Evolutionary conservation across 495 filamentous ascomycete genomes (phyloP), one percentile per base, ranked within the genome.

Genomic region (Neohortaea acidophila): DNA sequence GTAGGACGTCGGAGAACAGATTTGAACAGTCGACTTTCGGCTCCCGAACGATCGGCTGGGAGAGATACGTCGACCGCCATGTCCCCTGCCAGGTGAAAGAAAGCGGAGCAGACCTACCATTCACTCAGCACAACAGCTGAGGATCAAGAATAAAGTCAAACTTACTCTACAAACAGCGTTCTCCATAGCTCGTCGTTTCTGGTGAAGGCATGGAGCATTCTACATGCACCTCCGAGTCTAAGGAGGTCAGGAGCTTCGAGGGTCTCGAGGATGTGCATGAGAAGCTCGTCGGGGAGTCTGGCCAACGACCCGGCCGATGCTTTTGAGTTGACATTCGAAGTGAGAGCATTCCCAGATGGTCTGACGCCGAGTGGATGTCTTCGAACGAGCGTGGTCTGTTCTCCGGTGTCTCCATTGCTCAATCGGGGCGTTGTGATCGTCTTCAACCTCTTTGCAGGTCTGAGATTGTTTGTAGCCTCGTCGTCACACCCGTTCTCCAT

Each of bases 111-210:
- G 54, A 57, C 38, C 56, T 53, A 36, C 45, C 40, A 15, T 12
- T 1, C 22, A 25, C 44, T 51, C 48, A 41, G 43, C 38, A 30
- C 28, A n/a, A 15, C 18, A 29, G 45, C 37, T 45, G 40, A 41
- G 15, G 15, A 35, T n/a, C 21, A 33, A 33, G 18, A 17, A 22
- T 36, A 25, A 24, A 25, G 45, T 0, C 17, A 15, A 14, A 45
- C 50, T 69, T 79, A 97, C 89, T 73, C 67, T 45, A 92, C 65
- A 49, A 85, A 91, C 8, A 93, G 58, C 15, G 73, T 53, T 60
- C 89, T 89, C 89, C 89, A 97, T 19, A 96, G 56, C 43, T 97
- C 89, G 42, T 96, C 89, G 22, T 70, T 70, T 26, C 79, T 66
- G 28, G 79, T 79, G 55, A 85, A 89, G 6, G 86, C 89, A 64